phyloP scores from a whole-genome alignment of 169 alveolate genomes.

The Cryptosporidium sp. region DNA sequence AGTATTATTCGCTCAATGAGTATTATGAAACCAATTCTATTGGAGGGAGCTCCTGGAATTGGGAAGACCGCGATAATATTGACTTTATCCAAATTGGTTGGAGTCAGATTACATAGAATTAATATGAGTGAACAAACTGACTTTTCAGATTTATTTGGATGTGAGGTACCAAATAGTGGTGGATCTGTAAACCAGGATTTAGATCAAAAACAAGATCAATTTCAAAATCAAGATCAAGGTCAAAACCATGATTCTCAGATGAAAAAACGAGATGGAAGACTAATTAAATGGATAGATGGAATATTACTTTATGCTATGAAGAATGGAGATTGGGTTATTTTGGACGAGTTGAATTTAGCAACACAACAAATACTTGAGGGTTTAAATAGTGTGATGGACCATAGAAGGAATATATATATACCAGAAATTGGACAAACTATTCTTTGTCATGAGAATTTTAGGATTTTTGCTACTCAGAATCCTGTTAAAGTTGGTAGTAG shows the following conservation, averaged over 20 bases:
- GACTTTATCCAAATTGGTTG: constrained; percentile 89
- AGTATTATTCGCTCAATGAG: constrained; percentile 91
- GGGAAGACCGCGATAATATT: constrained; percentile 97
- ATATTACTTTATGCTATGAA: constrained; percentile 95
- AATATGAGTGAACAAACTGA: constrained; percentile 97
- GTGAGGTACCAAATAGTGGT: constrained; percentile 87
- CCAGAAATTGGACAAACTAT: constrained; percentile 95
- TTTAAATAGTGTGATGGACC: constrained; percentile 97
- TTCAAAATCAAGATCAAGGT: background rate
- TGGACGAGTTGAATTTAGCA: constrained; percentile 99
- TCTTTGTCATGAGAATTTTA: constrained; percentile 93
- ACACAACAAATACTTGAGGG: constrained; percentile 99
- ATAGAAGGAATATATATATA: constrained; percentile 95
- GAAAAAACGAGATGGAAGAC: constrained; percentile 1
- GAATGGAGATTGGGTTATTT: constrained; percentile 98
- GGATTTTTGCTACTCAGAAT: constrained; percentile 98
- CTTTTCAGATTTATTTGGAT: constrained; percentile 91
- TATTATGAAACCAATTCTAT: constrained; percentile 91
- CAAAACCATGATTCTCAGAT: background rate
- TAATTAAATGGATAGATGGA: constrained; percentile 96
- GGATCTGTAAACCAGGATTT: background rate
- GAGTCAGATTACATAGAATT: constrained; percentile 89
- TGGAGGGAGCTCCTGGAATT: constrained; percentile 99
- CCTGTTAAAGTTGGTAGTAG: constrained; percentile 96
- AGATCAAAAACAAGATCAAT: background rate